These are phyloP conservation scores for Striga asiatica DNA, from an alignment of 257 asterid species.

Conservation along the genomic window DNA sequence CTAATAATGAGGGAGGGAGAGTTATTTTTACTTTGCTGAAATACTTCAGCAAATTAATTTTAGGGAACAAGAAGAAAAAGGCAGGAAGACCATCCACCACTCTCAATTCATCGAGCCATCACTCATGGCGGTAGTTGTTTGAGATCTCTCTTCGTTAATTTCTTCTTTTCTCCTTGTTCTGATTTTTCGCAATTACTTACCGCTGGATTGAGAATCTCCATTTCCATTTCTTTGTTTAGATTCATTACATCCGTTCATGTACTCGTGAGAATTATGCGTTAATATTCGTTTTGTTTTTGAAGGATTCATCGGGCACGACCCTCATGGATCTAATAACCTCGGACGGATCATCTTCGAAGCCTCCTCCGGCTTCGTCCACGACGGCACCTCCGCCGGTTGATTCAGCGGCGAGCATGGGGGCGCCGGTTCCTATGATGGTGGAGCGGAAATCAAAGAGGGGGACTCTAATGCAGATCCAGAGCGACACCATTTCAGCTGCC, in stretches of 20 bases:
- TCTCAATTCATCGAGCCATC: not conserved
- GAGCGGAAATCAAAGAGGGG: conserved; percentile 89
- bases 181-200: not conserved
- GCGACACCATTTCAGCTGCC: conserved; percentile 87
- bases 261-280: not conserved
- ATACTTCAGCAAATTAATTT: too few relatives aligned
- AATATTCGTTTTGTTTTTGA: not conserved
- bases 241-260: not conserved
- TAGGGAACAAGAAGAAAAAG: not conserved
- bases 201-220: conserved; percentile 2
- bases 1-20: too few relatives aligned
- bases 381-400: conserved; percentile 45
- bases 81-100: not conserved
- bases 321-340: conserved; percentile 99
- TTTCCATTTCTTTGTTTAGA: not conserved
- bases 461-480: conserved; percentile 94
- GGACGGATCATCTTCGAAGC: conserved; percentile 63
- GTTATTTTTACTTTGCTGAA: too few relatives aligned
- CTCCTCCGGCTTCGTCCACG: conserved; percentile 34
- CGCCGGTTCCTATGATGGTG: conserved; percentile 44
- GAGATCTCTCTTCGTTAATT: not conserved
- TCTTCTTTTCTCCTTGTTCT: not conserved
- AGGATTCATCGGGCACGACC: conserved; percentile 92
- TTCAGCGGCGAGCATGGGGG: conserved; percentile 17
- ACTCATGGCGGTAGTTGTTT: conserved; percentile 27